Conservation (phyloP, 257 asterid species). For the Cordia subcordata region DNA sequence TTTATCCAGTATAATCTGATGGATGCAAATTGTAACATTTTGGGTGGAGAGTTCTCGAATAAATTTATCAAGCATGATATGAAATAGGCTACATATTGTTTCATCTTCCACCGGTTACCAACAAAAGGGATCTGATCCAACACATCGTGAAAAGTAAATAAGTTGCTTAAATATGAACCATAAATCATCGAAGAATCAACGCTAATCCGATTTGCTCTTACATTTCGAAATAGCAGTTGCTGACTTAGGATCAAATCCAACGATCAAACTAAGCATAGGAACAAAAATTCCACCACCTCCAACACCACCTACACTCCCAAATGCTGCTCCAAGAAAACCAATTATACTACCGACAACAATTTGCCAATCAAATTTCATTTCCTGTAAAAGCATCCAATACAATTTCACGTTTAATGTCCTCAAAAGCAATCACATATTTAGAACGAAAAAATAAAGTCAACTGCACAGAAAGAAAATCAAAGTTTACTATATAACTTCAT, state of each 20-base stretch:
- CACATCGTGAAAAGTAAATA: too few species aligned
- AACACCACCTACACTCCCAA: constrained; percentile 98
- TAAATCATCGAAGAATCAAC: too few species aligned
- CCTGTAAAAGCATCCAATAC: constrained; percentile 33
- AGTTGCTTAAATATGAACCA: too few species aligned
- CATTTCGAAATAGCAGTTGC: constrained; percentile 96
- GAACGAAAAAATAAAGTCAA: not conserved
- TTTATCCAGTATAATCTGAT: too few species aligned
- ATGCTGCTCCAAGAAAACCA: constrained; percentile 96
- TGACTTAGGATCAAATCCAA: constrained; percentile 93
- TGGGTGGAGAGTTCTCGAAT: too few species aligned
- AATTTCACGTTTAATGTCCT: too few species aligned
- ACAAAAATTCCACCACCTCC: constrained; percentile 98
- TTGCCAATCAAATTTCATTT: constrained; percentile 70
- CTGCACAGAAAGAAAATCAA: constrained; percentile 21
- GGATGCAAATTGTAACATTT: too few species aligned
- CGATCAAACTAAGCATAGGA: constrained; percentile 82
- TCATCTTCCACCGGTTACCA: too few species aligned
- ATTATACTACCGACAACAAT: constrained; percentile 63
- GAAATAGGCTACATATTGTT: too few species aligned
- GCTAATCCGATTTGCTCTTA: constrained; percentile 30
- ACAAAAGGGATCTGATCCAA: too few species aligned
- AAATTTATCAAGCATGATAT: too few species aligned
- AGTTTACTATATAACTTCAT: not conserved
- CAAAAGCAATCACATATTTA: not conserved